A percentile compares a stretch with the other conserved stretches of the same genome.
Evolutionary conservation across 345 rosid species (phyloP).

Genomic region (Atalantia buxifolia): DNA sequence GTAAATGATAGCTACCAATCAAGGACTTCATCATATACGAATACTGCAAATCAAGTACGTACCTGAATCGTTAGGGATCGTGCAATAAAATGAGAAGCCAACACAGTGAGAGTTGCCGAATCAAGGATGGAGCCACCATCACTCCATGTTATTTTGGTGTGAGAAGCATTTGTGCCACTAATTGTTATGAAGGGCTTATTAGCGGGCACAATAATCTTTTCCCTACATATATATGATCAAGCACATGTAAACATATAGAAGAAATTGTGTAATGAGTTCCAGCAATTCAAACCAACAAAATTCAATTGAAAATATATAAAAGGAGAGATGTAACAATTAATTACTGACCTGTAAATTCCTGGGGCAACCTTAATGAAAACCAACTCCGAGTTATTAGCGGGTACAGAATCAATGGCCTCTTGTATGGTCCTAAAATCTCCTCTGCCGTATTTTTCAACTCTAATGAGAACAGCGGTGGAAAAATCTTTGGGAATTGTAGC

Average conservation of each 20-base stretch:
- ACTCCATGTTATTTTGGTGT: conserved; percentile 46
- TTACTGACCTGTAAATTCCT: conserved; percentile 55
- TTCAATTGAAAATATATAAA: no score
- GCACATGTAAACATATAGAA: not conserved
- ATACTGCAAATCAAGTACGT: not conserved
- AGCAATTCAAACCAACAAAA: no score
- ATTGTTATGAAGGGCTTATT: conserved; percentile 74
- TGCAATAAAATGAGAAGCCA: conserved; percentile 67
- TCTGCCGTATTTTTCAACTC: conserved; percentile 68
- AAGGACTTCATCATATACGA: no score
- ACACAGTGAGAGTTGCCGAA: conserved; percentile 52
- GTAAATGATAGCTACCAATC: no score
- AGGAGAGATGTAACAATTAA: not conserved
- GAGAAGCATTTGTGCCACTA: conserved; percentile 51
- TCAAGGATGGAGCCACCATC: conserved; percentile 20
- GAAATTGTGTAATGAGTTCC: no score
- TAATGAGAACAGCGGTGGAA: conserved; percentile 44
- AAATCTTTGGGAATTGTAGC: conserved; percentile 7
- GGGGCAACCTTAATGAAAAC: conserved; percentile 63
- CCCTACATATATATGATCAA: conserved; percentile 23
- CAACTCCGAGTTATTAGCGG: conserved; percentile 40
- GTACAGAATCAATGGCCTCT: conserved; percentile 64
- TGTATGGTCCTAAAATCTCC: conserved; percentile 64
- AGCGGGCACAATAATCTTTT: conserved; percentile 53
- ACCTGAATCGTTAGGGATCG: conserved; percentile 53